Evolutionary conservation across 2,329 filamentous ascomycete species (phyloP), one percentile per base, ranked within the genome.

Genomic region (Allantophomopsis cytisporea): DNA sequence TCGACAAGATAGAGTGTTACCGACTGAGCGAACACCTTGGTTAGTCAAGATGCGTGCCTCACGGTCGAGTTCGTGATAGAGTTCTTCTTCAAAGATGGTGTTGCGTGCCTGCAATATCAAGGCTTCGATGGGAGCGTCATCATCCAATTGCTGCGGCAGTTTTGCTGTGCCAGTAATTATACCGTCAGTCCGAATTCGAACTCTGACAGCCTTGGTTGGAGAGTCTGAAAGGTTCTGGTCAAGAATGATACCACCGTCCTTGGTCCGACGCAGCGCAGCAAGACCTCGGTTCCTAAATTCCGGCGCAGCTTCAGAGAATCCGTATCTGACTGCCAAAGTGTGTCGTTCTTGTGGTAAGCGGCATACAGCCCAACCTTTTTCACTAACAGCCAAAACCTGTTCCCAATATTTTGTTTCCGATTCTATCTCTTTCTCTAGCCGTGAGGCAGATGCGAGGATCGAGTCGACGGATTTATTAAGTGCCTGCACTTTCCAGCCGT

Each of bases 341-440:
- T 84, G 76, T 37, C 69, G 68, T 48, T 89, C 79, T 6, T 77
- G 67, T 0, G 86, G 85, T 32, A 91, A 64, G 37, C 82, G 73
- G 48, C 81, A 89, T 14, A 96, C 65, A 15, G 83, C 80, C 89
- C 91, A 98, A 4, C 88, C 87, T 40, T 78, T 80, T 47, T 86
- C 75, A 47, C 81, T 86, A 35, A 96, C 77, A 8, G 77, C 74
- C 36, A 94, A 64, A 2, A 96, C 73, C 50, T 94, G 81, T 40
- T 82, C 73, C 91, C 91, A 98, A 58, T 94, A 98, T 50, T 72
- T 80, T 2, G 79, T 80, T 62, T 98, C 91, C 21, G 76, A 74
- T 8, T 73, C 69, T 28, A 93, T 81, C 56, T 94, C 88, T 10
- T 71, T 73, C 49, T 85, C 74, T 11, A 98, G 62, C 32, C 84